A percentile compares a stretch with the other conserved stretches of the same genome.
These are phyloP conservation scores for Trichoderma asperellum DNA, from an alignment of 2,329 filamentous ascomycete species.

Conservation along the genomic window DNA sequence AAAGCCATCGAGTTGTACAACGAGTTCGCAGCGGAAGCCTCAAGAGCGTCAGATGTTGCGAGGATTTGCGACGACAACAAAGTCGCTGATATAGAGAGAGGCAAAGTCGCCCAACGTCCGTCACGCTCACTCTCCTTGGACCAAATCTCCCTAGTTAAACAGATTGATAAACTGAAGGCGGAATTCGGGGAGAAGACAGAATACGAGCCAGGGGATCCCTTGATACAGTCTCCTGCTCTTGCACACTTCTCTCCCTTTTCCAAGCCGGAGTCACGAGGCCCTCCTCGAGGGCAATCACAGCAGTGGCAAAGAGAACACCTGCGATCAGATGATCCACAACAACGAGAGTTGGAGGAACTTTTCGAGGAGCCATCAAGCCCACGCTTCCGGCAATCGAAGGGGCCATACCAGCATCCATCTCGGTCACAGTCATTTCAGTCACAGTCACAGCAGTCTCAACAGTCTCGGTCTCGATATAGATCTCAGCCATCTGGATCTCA, in stretches of 20 bases:
- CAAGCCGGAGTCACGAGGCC: not conserved
- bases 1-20: not conserved
- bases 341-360: not conserved
- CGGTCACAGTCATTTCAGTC: not conserved
- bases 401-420: not conserved
- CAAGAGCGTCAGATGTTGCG: conserved; percentile 3
- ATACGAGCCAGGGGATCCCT: not conserved
- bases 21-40: not conserved
- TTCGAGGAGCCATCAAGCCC: not conserved
- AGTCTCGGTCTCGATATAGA: not conserved
- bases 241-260: not conserved
- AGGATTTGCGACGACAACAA: not conserved
- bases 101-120: no score
- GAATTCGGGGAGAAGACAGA: not conserved
- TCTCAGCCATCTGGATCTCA: not conserved
- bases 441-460: not conserved
- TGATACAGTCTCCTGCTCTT: not conserved
- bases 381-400: not conserved
- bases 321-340: not conserved
- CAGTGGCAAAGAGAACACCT: not conserved
- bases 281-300: not conserved
- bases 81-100: not conserved
- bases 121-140: not conserved
- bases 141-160: not conserved
- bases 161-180: conserved; percentile 8